A percentile compares a stretch with the other conserved stretches of the same genome.
These are phyloP conservation scores for Pterocarpus macrocarpus DNA, from an alignment of 306 rosid genomes.

Conservation along the genomic window DNA sequence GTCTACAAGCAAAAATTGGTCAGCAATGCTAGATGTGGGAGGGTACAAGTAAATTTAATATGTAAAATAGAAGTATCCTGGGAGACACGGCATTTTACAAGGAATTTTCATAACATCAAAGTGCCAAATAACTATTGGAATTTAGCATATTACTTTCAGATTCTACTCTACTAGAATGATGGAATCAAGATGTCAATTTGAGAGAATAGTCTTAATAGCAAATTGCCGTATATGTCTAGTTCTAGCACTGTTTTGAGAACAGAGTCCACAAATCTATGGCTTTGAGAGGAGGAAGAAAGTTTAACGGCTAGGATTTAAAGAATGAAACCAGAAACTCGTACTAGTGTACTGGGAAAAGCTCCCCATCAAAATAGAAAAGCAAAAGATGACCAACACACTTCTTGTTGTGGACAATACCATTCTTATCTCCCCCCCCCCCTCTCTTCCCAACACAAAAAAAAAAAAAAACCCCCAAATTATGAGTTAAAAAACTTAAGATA, in stretches of 20 bases:
- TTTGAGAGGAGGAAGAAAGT: conserved; percentile 29
- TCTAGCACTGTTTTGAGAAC: conserved; percentile 24
- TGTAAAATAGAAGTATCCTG: conserved; percentile 39
- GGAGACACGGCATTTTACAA: conserved; percentile 38
- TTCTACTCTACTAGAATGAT: conserved; percentile 32
- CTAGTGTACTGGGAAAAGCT: conserved; percentile 23
- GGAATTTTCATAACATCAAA: not conserved
- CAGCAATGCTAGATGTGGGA: conserved; percentile 32
- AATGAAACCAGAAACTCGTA: conserved; percentile 37
- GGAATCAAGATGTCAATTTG: conserved; percentile 36
- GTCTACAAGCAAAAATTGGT: conserved; percentile 58
- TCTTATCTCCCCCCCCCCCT: not conserved
- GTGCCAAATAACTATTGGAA: conserved; percentile 21
- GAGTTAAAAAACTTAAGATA: not conserved
- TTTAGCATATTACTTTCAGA: conserved; percentile 28
- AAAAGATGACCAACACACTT: conserved; percentile 20
- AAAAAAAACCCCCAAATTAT: not conserved
- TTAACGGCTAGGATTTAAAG: conserved; percentile 25
- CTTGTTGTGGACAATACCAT: conserved; percentile 31
- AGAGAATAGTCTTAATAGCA: conserved; percentile 1
- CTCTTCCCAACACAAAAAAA: conserved; percentile 3
- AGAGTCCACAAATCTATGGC: conserved; percentile 23
- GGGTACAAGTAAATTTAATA: not conserved
- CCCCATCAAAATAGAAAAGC: conserved; percentile 27
- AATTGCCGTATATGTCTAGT: conserved; percentile 2